Evolutionary conservation across 805 yeast genomes (phyloP).

Genomic region (Yamadazyma laniorum): DNA sequence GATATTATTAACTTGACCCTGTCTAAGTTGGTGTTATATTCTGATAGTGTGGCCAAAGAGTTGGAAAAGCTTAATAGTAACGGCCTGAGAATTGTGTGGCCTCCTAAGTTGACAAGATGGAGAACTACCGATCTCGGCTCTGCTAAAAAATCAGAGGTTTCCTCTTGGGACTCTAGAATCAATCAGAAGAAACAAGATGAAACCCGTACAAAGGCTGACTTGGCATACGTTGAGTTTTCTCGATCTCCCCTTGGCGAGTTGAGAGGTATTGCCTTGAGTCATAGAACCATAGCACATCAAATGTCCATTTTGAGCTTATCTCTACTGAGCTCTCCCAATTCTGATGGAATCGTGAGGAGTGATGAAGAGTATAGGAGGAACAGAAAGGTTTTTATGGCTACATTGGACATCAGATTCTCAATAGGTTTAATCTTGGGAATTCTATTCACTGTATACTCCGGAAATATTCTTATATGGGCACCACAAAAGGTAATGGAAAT

Average conservation of each 20-base stretch:
- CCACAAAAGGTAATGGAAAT: slow-evolving; percentile 70
- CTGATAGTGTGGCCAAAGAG: slow-evolving; percentile 74
- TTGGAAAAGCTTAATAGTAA: slow-evolving; percentile 57
- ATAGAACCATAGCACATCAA: slow-evolving; percentile 83
- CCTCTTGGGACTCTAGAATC: slow-evolving; percentile 21
- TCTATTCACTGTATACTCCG: slow-evolving; percentile 77
- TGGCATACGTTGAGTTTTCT: slow-evolving; percentile 92
- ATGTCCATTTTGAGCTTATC: slow-evolving; percentile 74
- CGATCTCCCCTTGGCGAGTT: slow-evolving; percentile 88
- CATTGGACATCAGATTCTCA: slow-evolving; percentile 49
- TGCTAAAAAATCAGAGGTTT: slow-evolving; percentile 37
- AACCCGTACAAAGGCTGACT: slow-evolving; percentile 38
- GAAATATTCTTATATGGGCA: slow-evolving; percentile 77
- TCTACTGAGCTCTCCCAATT: slow-evolving; percentile 61
- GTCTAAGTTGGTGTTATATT: slow-evolving; percentile 73
- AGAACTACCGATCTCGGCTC: slow-evolving; percentile 85
- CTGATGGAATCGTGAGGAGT: slow-evolving; percentile 51
- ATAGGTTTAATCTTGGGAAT: slow-evolving; percentile 85
- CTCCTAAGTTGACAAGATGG: slow-evolving; percentile 71
- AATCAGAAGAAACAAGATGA: slow-evolving; percentile 13
- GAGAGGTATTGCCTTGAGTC: slow-evolving; percentile 91
- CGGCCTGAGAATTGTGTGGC: slow-evolving; percentile 55
- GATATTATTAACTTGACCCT: slow-evolving; percentile 72
- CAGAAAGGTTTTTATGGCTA: slow-evolving; percentile 53
- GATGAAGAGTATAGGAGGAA: slow-evolving; percentile 31